A percentile compares a stretch with the other conserved stretches of the same genome.
Conservation (phyloP, 208 protist species). For the Trypanosoma cruzi region DNA sequence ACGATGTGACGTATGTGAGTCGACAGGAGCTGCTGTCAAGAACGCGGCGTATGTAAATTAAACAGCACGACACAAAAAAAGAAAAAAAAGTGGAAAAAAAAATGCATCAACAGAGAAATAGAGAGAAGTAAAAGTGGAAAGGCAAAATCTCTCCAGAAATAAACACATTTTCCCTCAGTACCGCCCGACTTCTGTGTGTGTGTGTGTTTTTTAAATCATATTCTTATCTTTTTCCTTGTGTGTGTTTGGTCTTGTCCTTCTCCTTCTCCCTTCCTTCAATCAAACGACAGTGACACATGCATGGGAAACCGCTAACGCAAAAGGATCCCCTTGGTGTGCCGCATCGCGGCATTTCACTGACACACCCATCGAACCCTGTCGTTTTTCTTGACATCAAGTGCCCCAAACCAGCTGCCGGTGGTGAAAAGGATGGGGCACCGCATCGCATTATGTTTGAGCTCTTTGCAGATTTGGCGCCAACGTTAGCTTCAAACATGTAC, state of each 20-base stretch:
- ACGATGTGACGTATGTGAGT: constrained; percentile 39
- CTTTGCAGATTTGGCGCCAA: constrained; percentile 31
- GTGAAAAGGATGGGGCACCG: neutral
- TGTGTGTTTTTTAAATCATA: neutral
- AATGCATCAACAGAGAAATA: too few relatives aligned
- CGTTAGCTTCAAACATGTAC: constrained; percentile 26
- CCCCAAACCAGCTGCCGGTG: neutral
- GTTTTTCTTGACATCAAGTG: constrained; percentile 30
- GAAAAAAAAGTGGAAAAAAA: too few relatives aligned
- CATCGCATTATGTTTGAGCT: constrained; percentile 36
- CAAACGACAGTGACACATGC: neutral
- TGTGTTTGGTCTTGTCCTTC: constrained; percentile 24
- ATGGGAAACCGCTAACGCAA: constrained; percentile 7
- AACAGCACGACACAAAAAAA: neutral
- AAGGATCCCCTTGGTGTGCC: constrained; percentile 23
- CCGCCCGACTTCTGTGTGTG: too few relatives aligned
- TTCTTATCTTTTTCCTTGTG: constrained; percentile 16
- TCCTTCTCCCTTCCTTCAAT: constrained; percentile 26
- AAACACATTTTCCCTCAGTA: constrained; percentile 7
- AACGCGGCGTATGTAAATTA: constrained; percentile 26
- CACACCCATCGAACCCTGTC: constrained; percentile 29
- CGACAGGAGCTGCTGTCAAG: constrained; percentile 23
- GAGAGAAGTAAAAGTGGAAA: neutral
- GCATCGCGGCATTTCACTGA: constrained; percentile 31
- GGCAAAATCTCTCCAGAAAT: neutral